Base-by-base conservation (phyloP, 768 basidiomycete genomes). In the Nidula microcarpa region DNA sequence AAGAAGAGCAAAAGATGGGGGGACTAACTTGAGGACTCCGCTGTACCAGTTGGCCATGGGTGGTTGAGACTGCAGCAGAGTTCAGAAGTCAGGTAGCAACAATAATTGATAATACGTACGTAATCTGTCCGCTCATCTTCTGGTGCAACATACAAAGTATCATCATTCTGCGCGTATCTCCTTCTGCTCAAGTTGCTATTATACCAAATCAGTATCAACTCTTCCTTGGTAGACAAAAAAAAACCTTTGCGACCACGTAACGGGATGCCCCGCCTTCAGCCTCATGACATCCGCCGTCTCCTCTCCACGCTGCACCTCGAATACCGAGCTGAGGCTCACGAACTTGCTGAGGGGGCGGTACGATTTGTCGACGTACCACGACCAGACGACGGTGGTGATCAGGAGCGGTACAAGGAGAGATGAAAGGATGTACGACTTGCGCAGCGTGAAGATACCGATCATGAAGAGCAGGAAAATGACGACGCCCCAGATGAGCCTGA, bases 41-140 rank as follows among this genome's bases (percentile, higher is more conserved):
- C 79, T 80, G 66, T 93, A 98, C 85, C 92, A 95, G 60, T 92
- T 92, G 11, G 89, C 87, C 91, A 98, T 94, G 0, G 96, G 96
- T 0, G 96, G 95, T 68, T 98, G 96, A 0, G 92, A 94, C 89
- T 94, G 61, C 2, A 47, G 49, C 43, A 54, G 59, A 49, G 41
- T 50, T 56, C 58, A 48, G 54, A 53, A 33, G 49, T 61, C 43
- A 58, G 51, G 41, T 44, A 33, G 30, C 23, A 35, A 14, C 2
- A 14, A 13, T 17, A 50, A 5, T 36, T n/a, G 30, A 30, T 36
- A 52, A 43, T 1, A 68, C 79, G 55, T 57, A 89, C 89, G 67
- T 95, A 95, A 70, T 95, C 91, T 14, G 94, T 95, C 34, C 89
- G 77, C 60, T 91, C 89, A 65, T 96, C 94, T 61, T 95, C 93